Evolutionary conservation across 768 basidiomycete genomes (phyloP), one percentile per base, ranked within the genome.

Genomic region (Xerocomellus intermedius): DNA sequence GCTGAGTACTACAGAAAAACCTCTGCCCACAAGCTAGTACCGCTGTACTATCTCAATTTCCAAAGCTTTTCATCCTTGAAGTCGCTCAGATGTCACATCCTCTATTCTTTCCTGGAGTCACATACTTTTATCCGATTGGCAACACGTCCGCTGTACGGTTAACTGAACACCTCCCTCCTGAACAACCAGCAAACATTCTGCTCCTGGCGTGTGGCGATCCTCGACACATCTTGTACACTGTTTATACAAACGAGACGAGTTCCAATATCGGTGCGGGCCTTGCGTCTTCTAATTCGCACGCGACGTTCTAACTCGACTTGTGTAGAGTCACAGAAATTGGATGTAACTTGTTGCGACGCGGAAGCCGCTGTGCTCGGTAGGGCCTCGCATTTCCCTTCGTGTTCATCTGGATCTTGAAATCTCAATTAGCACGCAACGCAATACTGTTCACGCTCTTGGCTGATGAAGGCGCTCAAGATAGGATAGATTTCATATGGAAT

Each of bases 201-300:
- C 74, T 83, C 17, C 69, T 84, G 28, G 83, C 77, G 22, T 84
- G 82, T 58, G 83, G 83, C 16, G 84, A 85, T 59, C 77, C 79
- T 12, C 69, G 82, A 28, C 81, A 75, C 50, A 75, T 84, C 10
- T 52, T 85, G 14, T 82, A 79, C 61, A 83, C 82, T 1, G 51
- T 81, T 2, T 66, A 70, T 43, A 26, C 58, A 2, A 58, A 64
- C 36, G 63, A 56, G 30, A 48, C 56, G 8, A 32, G 26, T 32
- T 55, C 47, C 2, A 9, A 28, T 19, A 5, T 50, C 24, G 56
- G 67, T 69, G 32, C 6, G 56, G 50, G 12, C 4, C 17, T 12
- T n/a, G 26, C 19, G 9, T 22, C 36, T 32, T 28, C 33, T 12
- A 4, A 17, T 42, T 58, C 8, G 12, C 16, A 17, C 4, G 19